Conservation (phyloP, 192 early-diverging fungal species). For the Rhizophagus clarus region DNA sequence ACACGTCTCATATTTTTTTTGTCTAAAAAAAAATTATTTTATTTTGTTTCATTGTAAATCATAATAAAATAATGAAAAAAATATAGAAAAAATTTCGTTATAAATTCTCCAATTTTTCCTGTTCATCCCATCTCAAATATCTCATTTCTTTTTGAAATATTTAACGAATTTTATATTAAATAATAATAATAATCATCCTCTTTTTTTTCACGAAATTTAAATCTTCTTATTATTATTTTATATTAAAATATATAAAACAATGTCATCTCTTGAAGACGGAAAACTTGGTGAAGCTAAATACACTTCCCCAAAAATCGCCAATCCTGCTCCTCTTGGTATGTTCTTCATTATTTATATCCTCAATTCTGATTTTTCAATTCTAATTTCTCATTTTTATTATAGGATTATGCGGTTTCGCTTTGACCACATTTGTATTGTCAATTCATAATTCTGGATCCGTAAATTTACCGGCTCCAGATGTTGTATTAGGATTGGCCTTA, state of each 20-base stretch:
- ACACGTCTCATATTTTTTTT: no score
- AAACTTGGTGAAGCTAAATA: not conserved
- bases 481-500: constrained; percentile 66
- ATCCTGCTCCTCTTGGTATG: constrained; percentile 61
- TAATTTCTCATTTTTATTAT: not conserved
- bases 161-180: no score
- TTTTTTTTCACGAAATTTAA: no score
- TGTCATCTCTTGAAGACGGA: constrained; percentile 3
- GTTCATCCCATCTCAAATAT: no score
- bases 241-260: not conserved
- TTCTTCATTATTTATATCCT: not conserved
- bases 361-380: not conserved
- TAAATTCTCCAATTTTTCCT: no score
- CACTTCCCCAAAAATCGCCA: constrained; percentile 47
- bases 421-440: constrained; percentile 73
- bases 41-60: no score
- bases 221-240: no score
- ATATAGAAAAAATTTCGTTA: no score
- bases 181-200: no score
- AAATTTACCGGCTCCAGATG: constrained; percentile 48
- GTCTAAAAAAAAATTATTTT: no score
- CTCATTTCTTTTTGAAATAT: no score
- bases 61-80: no score
- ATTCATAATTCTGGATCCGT: constrained; percentile 70
- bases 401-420: constrained; percentile 59